Evolutionary conservation across 352 stramenopile genomes (phyloP).

Genomic region (Phytophthora megakarya): DNA sequence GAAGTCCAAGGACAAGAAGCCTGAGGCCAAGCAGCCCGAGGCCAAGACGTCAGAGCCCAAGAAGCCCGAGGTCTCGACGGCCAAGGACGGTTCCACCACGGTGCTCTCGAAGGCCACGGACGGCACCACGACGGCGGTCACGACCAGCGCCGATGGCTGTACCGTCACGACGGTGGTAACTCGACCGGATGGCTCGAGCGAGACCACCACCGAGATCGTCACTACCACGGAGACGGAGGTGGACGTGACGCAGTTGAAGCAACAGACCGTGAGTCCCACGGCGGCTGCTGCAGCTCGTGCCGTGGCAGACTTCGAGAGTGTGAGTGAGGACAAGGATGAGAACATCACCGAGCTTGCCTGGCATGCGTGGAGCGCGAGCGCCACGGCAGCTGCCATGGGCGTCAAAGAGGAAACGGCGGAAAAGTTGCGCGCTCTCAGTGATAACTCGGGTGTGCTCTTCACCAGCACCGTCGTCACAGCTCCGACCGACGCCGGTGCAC

Average conservation of each 20-base stretch:
- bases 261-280: slow-evolving; percentile 24
- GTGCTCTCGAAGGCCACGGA: slow-evolving; percentile 23
- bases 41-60: slow-evolving; percentile 8
- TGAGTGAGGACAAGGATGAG: slow-evolving; percentile 38
- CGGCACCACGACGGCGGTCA: slow-evolving; percentile 35
- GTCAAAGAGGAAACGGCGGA: slow-evolving; percentile 25
- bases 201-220: slow-evolving; percentile 36
- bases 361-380: slow-evolving; percentile 37
- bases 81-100: slow-evolving; percentile 21
- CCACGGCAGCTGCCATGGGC: slow-evolving; percentile 37
- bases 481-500: not conserved
- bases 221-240: slow-evolving; percentile 31
- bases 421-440: slow-evolving; percentile 9
- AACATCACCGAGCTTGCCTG: slow-evolving; percentile 34
- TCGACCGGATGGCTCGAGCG: slow-evolving; percentile 28
- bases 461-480: slow-evolving; percentile 35
- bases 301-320: slow-evolving; percentile 40
- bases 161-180: slow-evolving; percentile 37
- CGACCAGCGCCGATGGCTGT: slow-evolving; percentile 35
- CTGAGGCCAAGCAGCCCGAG: not conserved
- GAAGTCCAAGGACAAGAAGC: slow-evolving; percentile 16
- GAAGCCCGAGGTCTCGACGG: slow-evolving; percentile 12
- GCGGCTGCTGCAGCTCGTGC: slow-evolving; percentile 21
- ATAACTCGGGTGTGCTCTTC: slow-evolving; percentile 37
- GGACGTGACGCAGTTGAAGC: slow-evolving; percentile 17